These are phyloP conservation scores for Salinomyces thailandicus DNA, from an alignment of 2,329 filamentous ascomycete genomes.

Conservation along the genomic window DNA sequence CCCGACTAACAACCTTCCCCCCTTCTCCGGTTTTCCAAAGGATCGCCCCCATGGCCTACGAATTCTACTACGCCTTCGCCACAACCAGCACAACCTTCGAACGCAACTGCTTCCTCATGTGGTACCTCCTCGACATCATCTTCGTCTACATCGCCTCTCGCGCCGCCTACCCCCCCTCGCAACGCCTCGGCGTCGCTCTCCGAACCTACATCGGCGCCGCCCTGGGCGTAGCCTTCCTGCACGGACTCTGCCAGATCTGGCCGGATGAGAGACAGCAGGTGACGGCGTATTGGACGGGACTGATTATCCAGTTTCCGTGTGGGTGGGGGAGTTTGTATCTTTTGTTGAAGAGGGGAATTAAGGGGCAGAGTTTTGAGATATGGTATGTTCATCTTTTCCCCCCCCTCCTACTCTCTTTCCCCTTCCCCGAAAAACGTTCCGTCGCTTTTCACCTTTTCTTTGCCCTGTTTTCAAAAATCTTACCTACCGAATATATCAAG, in stretches of 20 bases:
- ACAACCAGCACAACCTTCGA: constrained; percentile 28
- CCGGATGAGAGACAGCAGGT: constrained; percentile 32
- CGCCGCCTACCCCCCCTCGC: neutral
- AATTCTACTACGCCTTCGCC: constrained; percentile 28
- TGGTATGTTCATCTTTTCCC: constrained; percentile 16
- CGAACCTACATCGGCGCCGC: constrained; percentile 16
- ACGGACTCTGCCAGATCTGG: constrained; percentile 20
- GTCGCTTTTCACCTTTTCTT: neutral
- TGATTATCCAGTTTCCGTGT: constrained; percentile 30
- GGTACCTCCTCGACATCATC: constrained; percentile 29
- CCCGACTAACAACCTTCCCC: too few relatives aligned
- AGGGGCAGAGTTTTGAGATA: constrained; percentile 31
- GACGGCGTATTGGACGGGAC: constrained; percentile 32
- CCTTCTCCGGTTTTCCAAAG: too few relatives aligned
- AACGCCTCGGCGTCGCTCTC: constrained; percentile 3
- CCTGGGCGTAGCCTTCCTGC: constrained; percentile 24
- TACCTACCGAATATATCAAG: too few relatives aligned
- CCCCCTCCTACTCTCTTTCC: neutral
- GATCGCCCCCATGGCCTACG: neutral
- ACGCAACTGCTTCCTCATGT: constrained; percentile 27
- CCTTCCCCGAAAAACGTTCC: neutral
- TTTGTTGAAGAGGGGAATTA: constrained; percentile 24
- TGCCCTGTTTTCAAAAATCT: too few relatives aligned
- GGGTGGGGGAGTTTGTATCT: constrained; percentile 19
- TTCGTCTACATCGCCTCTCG: constrained; percentile 19